Evolutionary conservation across 2,329 filamentous ascomycete species (phyloP), one percentile per base, ranked within the genome.

Genomic region (Hypoxylon sp.): DNA sequence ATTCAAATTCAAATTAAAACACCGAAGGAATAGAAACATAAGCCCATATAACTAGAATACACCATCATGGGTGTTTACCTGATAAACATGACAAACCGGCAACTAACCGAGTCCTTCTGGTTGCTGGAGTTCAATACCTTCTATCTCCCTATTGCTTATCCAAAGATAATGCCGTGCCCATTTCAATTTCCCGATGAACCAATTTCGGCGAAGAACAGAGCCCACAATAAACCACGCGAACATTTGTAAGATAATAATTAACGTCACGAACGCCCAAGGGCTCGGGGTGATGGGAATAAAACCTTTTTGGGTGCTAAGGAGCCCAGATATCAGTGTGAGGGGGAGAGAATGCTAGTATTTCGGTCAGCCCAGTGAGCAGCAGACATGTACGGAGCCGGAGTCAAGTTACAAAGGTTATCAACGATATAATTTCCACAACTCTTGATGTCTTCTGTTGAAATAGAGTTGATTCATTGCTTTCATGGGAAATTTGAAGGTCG

Each of bases 401-500:
- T 19, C 14, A 6, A 43, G 14, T 46, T 63, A 70, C 67, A 60
- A 70, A 67, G 38, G 67, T 65, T 10, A 65, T 67, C 64, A 61
- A 63, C 3, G 64, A 63, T 9, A 70, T 41, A 4, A 60, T 23
- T 9, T 57, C 52, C 1, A 67, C 23, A 11, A 65, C 61, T 23
- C 43, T 63, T 14, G 62, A 25, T 5, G 58, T 52, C 17, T 45
- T 46, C 13, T 68, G 57, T 28, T 65, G 62, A 11, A 43, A 57
- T 9, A 63, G n/a, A 1, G 62, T 45, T 1, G 62, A 65, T 19
- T 59, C 58, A 7, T 63, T 65, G 14, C 25, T 65, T 19, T 68
- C 66, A 28, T 65, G 58, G 1, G 66, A 34, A 23, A 65, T 51
- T 14, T n/a, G 62, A 2, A n/a, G 21, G 7, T 45, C 57, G 10